phyloP scores from a whole-genome alignment of 169 alveolate genomes.

The Besnoitia besnoiti region DNA sequence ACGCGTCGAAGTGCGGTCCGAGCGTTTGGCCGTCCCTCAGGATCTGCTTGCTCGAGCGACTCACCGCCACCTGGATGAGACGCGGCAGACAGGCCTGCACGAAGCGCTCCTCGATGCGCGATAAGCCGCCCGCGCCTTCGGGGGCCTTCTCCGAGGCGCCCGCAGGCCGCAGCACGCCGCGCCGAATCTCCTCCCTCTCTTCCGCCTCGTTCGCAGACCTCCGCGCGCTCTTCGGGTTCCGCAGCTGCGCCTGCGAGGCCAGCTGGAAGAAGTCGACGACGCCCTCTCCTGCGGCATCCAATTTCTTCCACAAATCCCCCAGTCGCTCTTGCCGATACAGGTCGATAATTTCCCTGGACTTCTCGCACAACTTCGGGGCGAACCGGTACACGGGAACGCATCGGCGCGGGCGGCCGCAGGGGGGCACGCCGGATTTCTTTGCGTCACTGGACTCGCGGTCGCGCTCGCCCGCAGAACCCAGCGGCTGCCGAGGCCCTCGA shows the following conservation, averaged over 20 bases:
- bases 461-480: neutral
- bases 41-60: neutral
- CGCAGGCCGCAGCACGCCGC: neutral
- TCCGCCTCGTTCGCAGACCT: neutral
- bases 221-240: neutral
- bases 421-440: neutral
- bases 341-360: slow-evolving; percentile 26
- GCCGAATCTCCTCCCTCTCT: neutral
- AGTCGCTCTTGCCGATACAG: slow-evolving; percentile 29
- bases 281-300: neutral
- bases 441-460: too few species aligned
- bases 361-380: slow-evolving; percentile 45
- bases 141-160: neutral
- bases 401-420: slow-evolving; percentile 11
- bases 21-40: slow-evolving; percentile 10
- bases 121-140: neutral
- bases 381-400: slow-evolving; percentile 41
- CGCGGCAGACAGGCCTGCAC: slow-evolving; percentile 10
- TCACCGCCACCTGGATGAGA: neutral
- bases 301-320: slow-evolving; percentile 10
- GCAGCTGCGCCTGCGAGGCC: neutral
- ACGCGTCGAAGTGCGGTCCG: neutral
- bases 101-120: slow-evolving; percentile 14
- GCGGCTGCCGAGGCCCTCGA: neutral
- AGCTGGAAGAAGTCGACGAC: slow-evolving; percentile 36